Base-by-base conservation (phyloP, 768 basidiomycete species). In the Austroboletus eburneus region DNA sequence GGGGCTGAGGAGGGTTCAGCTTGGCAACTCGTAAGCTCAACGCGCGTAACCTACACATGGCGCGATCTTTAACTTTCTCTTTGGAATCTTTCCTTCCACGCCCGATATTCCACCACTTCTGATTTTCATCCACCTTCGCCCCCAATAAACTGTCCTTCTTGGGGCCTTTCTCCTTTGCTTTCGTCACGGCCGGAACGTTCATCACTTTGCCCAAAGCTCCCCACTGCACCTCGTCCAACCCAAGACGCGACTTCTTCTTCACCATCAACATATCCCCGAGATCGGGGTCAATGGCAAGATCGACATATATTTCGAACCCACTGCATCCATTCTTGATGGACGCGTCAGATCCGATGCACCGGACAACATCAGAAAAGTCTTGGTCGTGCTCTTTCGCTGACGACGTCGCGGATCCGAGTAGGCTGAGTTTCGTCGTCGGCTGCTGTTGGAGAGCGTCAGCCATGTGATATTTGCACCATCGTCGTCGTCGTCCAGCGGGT, bases 101-200 rank as follows among this genome's bases (percentile, higher is more conserved):
- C 6, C 85, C 81, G 48, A 91, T 81, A 51, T 77, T 90, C 89
- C 87, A 91, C 87, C 87, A 91, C 63, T 81, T 85, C 57, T 75
- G 73, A 56, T 73, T 78, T 50, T 74, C 71, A 36, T 75, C 74
- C 22, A 49, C 61, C 63, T 74, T 77, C 45, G 69, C 51, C 57
- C 71, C 72, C 46, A 69, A 57, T 48, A 61, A 36, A 17, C 55
- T 50, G 40, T 51, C 51, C 59, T 57, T 57, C 56, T 69, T 72
- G 48, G 65, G 66, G 38, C 69, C 54, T 55, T 64, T 59, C 69
- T 75, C 59, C 64, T 64, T 63, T 51, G 48, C 41, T 45, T 57
- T 45, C 24, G 57, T 42, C 17, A 43, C 46, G 13, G 64, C 20
- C 6, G 71, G 71, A 17, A 77, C 67, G 48, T 85, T 87, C 50